Evolutionary conservation across 2,329 filamentous ascomycete genomes (phyloP), one percentile per base, ranked within the genome.

Genomic region (Cyphellophora attinorum): DNA sequence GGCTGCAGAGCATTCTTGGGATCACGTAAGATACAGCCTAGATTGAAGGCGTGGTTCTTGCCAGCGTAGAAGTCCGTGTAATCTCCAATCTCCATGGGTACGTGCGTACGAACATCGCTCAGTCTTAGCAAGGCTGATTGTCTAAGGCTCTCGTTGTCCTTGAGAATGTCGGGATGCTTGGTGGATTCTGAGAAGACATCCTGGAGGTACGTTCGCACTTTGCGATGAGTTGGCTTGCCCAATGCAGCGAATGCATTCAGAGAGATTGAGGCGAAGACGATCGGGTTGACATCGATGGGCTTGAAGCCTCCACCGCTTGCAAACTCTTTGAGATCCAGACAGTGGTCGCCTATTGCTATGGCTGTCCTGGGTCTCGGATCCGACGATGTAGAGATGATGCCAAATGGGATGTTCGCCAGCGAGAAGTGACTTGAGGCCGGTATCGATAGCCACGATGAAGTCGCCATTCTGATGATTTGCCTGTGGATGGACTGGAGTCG

Each of bases 1-100:
- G 81, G 79, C 55, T 86, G 80, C 15, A 91, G 64, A 0, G 82
- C 82, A 48, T 83, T 80, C 27, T 73, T 67, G 0, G 77, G 70
- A 0, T 81, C 82, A 28, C 84, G 74, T 60, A 89, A 85, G 41
- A 89, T 67, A 29, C 39, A 43, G 11, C 46, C 82, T 11, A 80
- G 70, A 38, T 79, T 80, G 60, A 76, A 79, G 12, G 84, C 84
- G 59, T 91, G 84, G 53, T 88, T 80, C 44, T 79, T 62, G 11
- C 84, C 84, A 6, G 80, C 83, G 52, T 85, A 91, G 62, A 91
- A 91, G 57, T 91, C 84, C 2, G 83, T 85, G 56, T 89, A 91
- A 55, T 89, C 83, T 16, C 81, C 80, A 47, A 89, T 85, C 35
- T 69, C 66, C 73, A 91, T 77, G 2, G 84, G 84, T 5, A 89